Base-by-base conservation (phyloP, 371 early-diverging fungal species). In the Mortierella sp. region DNA sequence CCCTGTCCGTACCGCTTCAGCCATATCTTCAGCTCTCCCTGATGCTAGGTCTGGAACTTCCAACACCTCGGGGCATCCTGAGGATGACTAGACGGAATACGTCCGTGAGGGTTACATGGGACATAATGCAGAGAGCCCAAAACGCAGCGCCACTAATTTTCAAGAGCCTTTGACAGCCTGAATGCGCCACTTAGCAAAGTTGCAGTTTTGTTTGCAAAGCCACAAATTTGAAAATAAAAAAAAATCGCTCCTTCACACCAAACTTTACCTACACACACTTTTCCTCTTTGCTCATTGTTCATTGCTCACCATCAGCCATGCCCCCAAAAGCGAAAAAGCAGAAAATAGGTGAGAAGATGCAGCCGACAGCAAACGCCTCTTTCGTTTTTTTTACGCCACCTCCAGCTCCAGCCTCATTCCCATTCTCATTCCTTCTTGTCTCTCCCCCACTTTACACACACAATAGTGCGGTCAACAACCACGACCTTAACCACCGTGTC, bases 261-360 rank as follows among this genome's bases (percentile, higher is more conserved):
- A 24, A 8, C n/a, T 13, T n/a, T n/a, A n/a, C n/a, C n/a, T n/a
- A n/a, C n/a, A 44, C 26, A 13, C 44, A 24, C 47, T 11, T 45
- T 9, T 52, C 10, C 3, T 29, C 41, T 26, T 14, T 13, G 22
- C n/a, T 3, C n/a, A 29, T 34, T 45, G 44, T 9, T 61, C 58
- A 29, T 55, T 34, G 45, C 43, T 13, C 58, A 8, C 2, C 29
- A 24, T 41, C 70, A 34, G 40, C 52, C 41, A 80, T 81, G 82
- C 44, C 82, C 1, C 77, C 74, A 29, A 81, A 77, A 53, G 29
- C 68, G 55, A 81, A 81, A 55, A 81, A 77, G 69, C 81, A 81
- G 43, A 81, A 73, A 58, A 77, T 67, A 26, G 64, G 77, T 77
- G 71, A 40, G 72, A 22, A 39, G 10, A 22, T 24, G 34, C 45